A percentile compares a stretch with the other conserved stretches of the same genome.
Evolutionary conservation across 495 filamentous ascomycete genomes (phyloP).

Genomic region (Lasiosphaeriaceae sp.): DNA sequence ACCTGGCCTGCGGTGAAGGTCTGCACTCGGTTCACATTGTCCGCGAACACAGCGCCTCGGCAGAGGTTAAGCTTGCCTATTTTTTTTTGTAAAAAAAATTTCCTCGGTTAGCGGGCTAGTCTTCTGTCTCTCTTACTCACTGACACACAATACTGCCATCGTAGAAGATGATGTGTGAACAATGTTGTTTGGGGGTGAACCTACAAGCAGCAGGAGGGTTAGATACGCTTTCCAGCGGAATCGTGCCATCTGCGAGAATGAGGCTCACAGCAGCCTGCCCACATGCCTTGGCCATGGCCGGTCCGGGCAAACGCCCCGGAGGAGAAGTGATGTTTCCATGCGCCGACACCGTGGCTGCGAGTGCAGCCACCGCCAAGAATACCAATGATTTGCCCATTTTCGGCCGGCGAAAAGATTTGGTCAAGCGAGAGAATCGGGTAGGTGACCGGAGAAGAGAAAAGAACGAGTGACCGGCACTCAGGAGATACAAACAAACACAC

Average conservation of each 20-base stretch:
- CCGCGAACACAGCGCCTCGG: constrained; percentile 64
- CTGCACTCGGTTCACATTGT: constrained; percentile 61
- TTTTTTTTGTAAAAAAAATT: too few relatives aligned
- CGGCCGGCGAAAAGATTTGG: neutral
- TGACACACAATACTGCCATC: neutral
- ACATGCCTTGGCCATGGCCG: constrained; percentile 56
- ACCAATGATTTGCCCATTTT: constrained; percentile 14
- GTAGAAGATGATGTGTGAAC: neutral
- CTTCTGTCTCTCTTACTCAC: neutral
- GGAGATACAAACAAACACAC: neutral
- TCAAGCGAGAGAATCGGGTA: neutral
- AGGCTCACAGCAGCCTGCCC: constrained; percentile 55
- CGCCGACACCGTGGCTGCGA: constrained; percentile 48
- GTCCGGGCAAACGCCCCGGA: constrained; percentile 53
- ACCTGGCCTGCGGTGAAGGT: constrained; percentile 55
- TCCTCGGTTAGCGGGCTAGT: neutral
- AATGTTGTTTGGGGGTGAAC: neutral
- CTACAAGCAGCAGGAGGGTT: constrained; percentile 10
- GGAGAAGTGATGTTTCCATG: constrained; percentile 63
- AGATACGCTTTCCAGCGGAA: constrained; percentile 17
- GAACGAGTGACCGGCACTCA: constrained; percentile 27
- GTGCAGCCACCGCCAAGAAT: constrained; percentile 35
- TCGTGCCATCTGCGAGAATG: constrained; percentile 54
- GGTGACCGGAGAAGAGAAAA: neutral
- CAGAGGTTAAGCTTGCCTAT: constrained; percentile 43